A percentile compares a stretch with the other conserved stretches of the same genome.
Evolutionary conservation across 331 rosid genomes (phyloP).

Genomic region (Malus hybrid): DNA sequence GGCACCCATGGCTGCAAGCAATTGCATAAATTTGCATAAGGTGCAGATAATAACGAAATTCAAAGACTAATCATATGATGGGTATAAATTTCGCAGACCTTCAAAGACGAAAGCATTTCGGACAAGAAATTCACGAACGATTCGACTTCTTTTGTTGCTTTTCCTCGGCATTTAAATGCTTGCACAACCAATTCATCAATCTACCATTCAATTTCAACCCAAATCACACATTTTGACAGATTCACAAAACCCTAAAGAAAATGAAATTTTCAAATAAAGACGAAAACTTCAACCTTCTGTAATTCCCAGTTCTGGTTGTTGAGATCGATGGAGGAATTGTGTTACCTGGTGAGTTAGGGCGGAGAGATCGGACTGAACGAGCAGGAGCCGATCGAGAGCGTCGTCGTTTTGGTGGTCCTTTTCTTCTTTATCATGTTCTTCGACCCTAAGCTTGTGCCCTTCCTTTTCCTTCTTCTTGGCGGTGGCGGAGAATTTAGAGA

Average conservation of each 20-base stretch:
- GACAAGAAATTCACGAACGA: conserved; percentile 51
- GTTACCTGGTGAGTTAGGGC: conserved; percentile 48
- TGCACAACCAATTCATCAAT: conserved; percentile 69
- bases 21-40: background rate
- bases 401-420: conserved; percentile 4
- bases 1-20: conserved; percentile 74
- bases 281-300: background rate
- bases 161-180: conserved; percentile 40
- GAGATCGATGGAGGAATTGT: background rate
- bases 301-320: background rate
- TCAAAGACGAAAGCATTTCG: conserved; percentile 48
- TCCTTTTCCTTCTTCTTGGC: conserved; percentile 9
- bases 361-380: conserved; percentile 60
- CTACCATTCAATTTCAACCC: conserved; percentile 30
- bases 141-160: conserved; percentile 34
- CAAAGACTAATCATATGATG: background rate
- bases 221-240: background rate
- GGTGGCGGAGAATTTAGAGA: conserved; percentile 9
- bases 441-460: background rate
- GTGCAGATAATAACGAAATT: background rate
- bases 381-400: conserved; percentile 45
- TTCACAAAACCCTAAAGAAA: background rate
- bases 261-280: background rate
- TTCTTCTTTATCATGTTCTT: conserved; percentile 16
- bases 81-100: conserved; percentile 34